A percentile compares a stretch with the other conserved stretches of the same genome.
These are phyloP conservation scores for Candida hungchunana DNA, from an alignment of 805 yeast species.

Conservation along the genomic window DNA sequence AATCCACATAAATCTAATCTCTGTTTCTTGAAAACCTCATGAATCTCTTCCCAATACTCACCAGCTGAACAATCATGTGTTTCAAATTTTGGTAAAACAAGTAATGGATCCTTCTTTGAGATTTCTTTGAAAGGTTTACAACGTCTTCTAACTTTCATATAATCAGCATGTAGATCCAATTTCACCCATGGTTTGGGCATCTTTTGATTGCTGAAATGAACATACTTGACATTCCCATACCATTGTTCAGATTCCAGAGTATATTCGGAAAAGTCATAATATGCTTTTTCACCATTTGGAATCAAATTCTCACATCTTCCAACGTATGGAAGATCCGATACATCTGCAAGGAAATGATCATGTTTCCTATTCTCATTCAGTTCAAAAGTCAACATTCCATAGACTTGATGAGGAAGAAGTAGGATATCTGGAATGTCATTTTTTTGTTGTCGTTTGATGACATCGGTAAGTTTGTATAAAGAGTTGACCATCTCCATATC, in stretches of 20 bases:
- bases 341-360: constrained; percentile 5
- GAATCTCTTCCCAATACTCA: constrained; percentile 18
- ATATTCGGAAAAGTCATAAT: constrained; percentile 12
- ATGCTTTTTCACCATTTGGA: constrained; percentile 7
- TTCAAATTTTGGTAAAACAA: constrained; percentile 6
- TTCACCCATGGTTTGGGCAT: constrained; percentile 62
- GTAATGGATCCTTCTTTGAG: constrained; percentile 1
- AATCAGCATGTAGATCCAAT: constrained; percentile 5
- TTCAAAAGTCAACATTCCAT: constrained; percentile 50
- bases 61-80: constrained; percentile 21
- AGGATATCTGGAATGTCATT: constrained; percentile 24
- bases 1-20: constrained; percentile 22
- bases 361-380: constrained; percentile 35
- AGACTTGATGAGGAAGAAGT: constrained; percentile 44
- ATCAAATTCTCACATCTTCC: not conserved
- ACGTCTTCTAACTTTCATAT: constrained; percentile 18
- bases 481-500: constrained; percentile 50
- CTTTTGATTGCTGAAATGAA: constrained; percentile 66
- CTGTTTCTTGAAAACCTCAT: constrained; percentile 9
- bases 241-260: constrained; percentile 11
- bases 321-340: constrained; percentile 2
- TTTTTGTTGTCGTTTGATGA: constrained; percentile 14
- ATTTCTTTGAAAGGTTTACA: constrained; percentile 16
- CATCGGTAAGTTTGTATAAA: constrained; percentile 24
- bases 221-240: constrained; percentile 34